Conservation (phyloP, 805 yeast genomes). For the Lipomyces yamadae region DNA sequence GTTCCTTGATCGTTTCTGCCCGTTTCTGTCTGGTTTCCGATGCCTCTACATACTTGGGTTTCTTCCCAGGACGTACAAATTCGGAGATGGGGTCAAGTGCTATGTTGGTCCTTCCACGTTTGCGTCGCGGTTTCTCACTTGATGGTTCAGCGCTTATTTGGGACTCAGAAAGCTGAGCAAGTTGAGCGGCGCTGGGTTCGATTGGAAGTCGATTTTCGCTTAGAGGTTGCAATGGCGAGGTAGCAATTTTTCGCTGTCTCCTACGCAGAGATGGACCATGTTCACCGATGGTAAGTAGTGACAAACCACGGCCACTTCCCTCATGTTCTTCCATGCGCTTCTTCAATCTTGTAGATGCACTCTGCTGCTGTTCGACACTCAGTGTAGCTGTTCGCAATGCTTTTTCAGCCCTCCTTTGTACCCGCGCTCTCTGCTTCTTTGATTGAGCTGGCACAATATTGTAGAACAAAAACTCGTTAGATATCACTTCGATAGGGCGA, state of each 20-base stretch:
- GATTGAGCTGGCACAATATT: slow-evolving; percentile 20
- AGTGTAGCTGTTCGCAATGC: slow-evolving; percentile 20
- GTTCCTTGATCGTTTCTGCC: slow-evolving; percentile 11
- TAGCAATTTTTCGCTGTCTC: background rate
- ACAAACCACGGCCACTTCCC: background rate
- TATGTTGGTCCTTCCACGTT: background rate
- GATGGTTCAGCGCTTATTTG: background rate
- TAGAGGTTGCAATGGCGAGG: background rate
- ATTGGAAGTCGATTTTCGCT: background rate
- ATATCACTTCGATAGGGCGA: slow-evolving; percentile 23
- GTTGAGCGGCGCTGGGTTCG: background rate
- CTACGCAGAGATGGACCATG: slow-evolving; percentile 1
- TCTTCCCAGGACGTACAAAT: slow-evolving; percentile 19
- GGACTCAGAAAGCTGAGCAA: background rate
- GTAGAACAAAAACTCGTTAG: slow-evolving; percentile 31
- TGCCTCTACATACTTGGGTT: slow-evolving; percentile 7
- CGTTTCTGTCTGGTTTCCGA: slow-evolving; percentile 15
- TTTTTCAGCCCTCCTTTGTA: slow-evolving; percentile 31
- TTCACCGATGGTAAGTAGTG: slow-evolving; percentile 1
- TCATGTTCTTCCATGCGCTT: slow-evolving; percentile 20
- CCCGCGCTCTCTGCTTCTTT: slow-evolving; percentile 3
- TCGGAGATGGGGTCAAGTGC: slow-evolving; percentile 14
- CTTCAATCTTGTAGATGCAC: slow-evolving; percentile 28
- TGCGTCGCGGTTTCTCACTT: background rate
- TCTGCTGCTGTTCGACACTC: slow-evolving; percentile 17